Percentiles rank a stretch among this genome's conserved stretches.
Evolutionary conservation across 140 eudicot genomes (phyloP).

Genomic region (Senecio squalidus): DNA sequence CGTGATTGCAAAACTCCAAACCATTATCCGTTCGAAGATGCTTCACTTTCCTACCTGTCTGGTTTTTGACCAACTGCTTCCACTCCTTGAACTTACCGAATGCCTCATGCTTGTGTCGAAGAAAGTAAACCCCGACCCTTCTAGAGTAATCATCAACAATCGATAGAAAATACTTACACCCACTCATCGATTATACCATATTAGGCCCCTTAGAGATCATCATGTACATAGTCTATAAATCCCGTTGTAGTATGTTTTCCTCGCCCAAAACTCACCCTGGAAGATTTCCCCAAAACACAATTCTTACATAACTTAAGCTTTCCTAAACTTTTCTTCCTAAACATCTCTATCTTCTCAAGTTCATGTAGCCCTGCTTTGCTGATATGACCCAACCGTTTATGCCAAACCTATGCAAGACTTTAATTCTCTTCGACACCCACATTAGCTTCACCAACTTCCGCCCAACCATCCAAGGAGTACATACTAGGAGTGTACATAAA

Average conservation of each 20-base stretch:
- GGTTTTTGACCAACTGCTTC: neutral
- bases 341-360: neutral
- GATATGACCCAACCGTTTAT: neutral
- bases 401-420: no score
- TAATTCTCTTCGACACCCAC: no score
- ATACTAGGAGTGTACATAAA: no score
- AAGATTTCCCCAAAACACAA: neutral
- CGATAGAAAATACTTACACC: no score
- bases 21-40: neutral
- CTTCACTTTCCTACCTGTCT: neutral
- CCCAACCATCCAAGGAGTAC: no score
- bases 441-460: no score
- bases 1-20: neutral
- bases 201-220: neutral
- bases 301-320: neutral
- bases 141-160: no score
- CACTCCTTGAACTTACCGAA: no score
- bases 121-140: no score
- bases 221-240: neutral
- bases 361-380: neutral
- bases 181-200: no score
- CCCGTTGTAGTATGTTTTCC: neutral
- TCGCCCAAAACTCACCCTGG: neutral
- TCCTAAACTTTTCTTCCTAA: neutral
- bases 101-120: no score